phyloP scores from a whole-genome alignment of 2,329 filamentous ascomycete genomes.

The Pseudomassariella vexata region DNA sequence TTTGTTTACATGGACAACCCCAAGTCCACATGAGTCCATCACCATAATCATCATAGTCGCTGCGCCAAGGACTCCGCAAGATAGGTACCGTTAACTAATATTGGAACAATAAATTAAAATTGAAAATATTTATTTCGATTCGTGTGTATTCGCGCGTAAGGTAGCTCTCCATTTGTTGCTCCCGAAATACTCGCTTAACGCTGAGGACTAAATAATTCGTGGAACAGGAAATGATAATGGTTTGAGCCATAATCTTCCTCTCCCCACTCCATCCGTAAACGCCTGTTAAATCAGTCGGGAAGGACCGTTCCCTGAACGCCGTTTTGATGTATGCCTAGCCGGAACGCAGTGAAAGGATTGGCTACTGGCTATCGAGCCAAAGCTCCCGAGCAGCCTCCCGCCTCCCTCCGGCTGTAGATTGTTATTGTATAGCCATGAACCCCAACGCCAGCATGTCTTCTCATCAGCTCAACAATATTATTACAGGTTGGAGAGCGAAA shows the following conservation, averaged over 20 bases:
- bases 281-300: slow-evolving; percentile 20
- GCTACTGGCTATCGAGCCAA: background rate
- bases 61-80: no score
- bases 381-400: background rate
- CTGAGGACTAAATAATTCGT: no score
- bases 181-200: no score
- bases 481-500: slow-evolving; percentile 27
- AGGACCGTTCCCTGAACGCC: slow-evolving; percentile 31
- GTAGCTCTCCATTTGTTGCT: no score
- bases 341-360: slow-evolving; percentile 18
- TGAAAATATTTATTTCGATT: no score
- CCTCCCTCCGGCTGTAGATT: slow-evolving; percentile 4
- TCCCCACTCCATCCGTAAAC: slow-evolving; percentile 15
- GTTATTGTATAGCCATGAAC: slow-evolving; percentile 11
- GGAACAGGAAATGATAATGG: background rate
- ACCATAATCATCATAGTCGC: no score
- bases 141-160: no score
- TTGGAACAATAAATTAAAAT: no score
- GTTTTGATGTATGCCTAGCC: slow-evolving; percentile 40
- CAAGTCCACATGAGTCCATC: no score
- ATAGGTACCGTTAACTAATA: no score
- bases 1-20: no score
- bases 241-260: slow-evolving; percentile 1
- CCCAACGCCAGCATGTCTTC: slow-evolving; percentile 15
- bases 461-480: slow-evolving; percentile 28